phyloP scores from a whole-genome alignment of 2,329 filamentous ascomycete species.

The Neocatenulostroma microsporum region DNA sequence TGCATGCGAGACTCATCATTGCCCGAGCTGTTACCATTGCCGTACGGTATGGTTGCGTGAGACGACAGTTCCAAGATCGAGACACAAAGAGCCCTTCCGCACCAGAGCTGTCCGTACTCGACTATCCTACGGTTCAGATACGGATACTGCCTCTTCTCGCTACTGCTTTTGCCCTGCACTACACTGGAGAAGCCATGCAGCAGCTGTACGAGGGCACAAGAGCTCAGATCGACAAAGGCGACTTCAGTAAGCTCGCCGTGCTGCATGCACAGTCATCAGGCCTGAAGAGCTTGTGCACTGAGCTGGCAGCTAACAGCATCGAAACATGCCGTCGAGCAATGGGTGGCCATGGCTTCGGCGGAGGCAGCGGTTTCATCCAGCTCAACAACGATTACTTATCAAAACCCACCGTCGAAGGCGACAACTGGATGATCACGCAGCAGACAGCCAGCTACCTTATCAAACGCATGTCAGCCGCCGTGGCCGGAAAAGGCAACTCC shows the following conservation, averaged over 20 bases:
- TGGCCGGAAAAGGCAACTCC: slow-evolving; percentile 28
- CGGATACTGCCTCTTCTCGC: slow-evolving; percentile 47
- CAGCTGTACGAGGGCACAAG: slow-evolving; percentile 41
- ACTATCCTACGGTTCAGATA: slow-evolving; percentile 50
- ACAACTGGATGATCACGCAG: slow-evolving; percentile 53
- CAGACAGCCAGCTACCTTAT: slow-evolving; percentile 46
- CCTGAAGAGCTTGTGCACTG: slow-evolving; percentile 48
- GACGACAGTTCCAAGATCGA: slow-evolving; percentile 45
- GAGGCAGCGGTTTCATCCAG: slow-evolving; percentile 45
- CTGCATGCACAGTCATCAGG: slow-evolving; percentile 49
- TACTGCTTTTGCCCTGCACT: slow-evolving; percentile 45
- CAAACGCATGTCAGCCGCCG: slow-evolving; percentile 43
- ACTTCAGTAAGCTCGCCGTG: slow-evolving; percentile 44
- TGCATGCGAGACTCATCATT: slow-evolving; percentile 46
- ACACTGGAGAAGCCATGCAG: slow-evolving; percentile 44
- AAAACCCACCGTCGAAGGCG: slow-evolving; percentile 49
- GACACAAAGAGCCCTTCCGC: slow-evolving; percentile 32
- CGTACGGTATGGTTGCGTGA: slow-evolving; percentile 43
- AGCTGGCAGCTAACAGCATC: slow-evolving; percentile 46
- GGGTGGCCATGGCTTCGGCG: slow-evolving; percentile 49
- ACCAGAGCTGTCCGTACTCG: slow-evolving; percentile 42
- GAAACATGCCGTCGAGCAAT: slow-evolving; percentile 47
- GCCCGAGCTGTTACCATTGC: slow-evolving; percentile 48
- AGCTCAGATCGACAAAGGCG: slow-evolving; percentile 42
- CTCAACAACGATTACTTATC: slow-evolving; percentile 46